Evolutionary conservation across 768 basidiomycete genomes (phyloP).

Genomic region (Fibroporia radiculosa): DNA sequence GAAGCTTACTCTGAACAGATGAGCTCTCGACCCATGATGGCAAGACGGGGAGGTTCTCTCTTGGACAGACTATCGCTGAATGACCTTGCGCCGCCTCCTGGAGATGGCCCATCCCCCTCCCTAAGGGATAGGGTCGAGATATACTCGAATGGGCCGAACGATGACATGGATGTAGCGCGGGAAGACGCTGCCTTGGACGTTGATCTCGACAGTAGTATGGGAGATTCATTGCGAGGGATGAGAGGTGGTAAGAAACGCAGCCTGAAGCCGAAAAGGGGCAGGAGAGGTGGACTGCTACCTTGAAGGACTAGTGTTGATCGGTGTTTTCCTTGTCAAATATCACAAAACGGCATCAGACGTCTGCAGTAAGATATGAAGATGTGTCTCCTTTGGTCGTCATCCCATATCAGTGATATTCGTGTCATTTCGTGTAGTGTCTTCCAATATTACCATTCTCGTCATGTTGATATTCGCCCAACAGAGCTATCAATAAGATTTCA

Average conservation of each 20-base stretch:
- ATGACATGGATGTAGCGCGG: not conserved
- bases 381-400: no score
- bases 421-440: no score
- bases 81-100: slow-evolving; percentile 4
- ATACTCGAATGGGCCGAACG: slow-evolving; percentile 3
- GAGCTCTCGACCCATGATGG: slow-evolving; percentile 5
- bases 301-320: not conserved
- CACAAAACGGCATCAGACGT: no score
- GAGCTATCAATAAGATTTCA: no score
- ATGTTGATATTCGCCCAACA: no score
- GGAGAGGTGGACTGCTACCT: slow-evolving; percentile 5
- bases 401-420: no score
- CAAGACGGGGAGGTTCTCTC: slow-evolving; percentile 26
- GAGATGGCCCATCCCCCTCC: slow-evolving; percentile 15
- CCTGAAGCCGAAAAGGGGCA: slow-evolving; percentile 3
- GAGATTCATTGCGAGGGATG: slow-evolving; percentile 4
- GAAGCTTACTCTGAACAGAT: not conserved
- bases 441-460: no score
- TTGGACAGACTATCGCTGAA: slow-evolving; percentile 30
- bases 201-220: slow-evolving; percentile 5
- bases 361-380: no score
- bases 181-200: not conserved
- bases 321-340: no score
- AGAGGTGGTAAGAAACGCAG: slow-evolving; percentile 6
- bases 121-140: slow-evolving; percentile 32